phyloP scores from a whole-genome alignment of 495 filamentous ascomycete genomes.

The Neurospora sp. region DNA sequence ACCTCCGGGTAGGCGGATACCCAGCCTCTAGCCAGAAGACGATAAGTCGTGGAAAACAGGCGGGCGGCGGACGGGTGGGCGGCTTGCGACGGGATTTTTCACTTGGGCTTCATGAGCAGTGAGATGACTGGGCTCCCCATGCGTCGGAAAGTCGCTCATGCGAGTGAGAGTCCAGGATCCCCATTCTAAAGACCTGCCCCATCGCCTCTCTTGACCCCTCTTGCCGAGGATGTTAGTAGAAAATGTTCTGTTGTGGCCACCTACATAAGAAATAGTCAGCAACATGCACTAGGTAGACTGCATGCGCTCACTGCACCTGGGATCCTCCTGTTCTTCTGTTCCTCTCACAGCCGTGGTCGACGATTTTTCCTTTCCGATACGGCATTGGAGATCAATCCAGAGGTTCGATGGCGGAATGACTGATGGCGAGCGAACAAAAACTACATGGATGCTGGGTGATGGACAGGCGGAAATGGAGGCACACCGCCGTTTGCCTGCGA shows the following conservation, averaged over 20 bases:
- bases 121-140: background rate
- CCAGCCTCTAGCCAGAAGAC: background rate
- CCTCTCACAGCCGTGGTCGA: background rate
- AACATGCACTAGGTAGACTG: background rate
- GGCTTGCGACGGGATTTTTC: constrained; percentile 9
- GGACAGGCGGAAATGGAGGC: background rate
- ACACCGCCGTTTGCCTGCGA: background rate
- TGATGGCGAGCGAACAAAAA: background rate
- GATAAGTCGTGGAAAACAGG: background rate
- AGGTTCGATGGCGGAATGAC: background rate
- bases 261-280: background rate
- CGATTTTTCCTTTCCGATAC: background rate
- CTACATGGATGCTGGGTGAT: background rate
- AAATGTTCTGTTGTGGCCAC: background rate
- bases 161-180: background rate
- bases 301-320: background rate
- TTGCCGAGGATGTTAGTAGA: background rate
- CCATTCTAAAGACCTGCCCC: background rate
- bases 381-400: background rate
- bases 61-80: constrained; percentile 6
- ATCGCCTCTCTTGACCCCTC: background rate
- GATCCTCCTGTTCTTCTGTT: background rate
- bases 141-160: background rate
- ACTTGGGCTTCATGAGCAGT: background rate
- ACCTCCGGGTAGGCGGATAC: background rate